phyloP scores from a whole-genome alignment of 306 rosid genomes.

The Quercus gilva region DNA sequence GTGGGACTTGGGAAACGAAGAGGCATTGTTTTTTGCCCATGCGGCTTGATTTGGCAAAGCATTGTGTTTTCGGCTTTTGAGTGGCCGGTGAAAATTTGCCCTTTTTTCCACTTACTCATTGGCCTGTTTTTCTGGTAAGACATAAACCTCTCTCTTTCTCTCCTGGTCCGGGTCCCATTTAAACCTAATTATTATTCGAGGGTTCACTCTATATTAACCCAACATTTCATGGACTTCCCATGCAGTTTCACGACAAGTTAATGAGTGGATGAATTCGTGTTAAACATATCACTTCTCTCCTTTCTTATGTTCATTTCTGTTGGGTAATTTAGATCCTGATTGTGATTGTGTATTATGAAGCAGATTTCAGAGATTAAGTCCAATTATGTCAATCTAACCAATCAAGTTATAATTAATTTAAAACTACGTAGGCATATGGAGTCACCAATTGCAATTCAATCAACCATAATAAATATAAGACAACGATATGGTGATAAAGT shows the following conservation, averaged over 20 bases:
- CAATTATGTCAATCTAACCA: too few species aligned
- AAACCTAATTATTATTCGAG: constrained; percentile 10
- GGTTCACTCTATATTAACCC: constrained; percentile 16
- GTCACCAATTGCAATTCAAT: too few species aligned
- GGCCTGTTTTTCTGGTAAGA: constrained; percentile 26
- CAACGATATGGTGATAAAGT: too few species aligned
- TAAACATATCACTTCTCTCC: neutral
- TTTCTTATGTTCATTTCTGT: neutral
- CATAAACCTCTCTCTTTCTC: constrained; percentile 10
- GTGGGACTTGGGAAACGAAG: neutral
- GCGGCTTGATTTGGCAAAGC: constrained; percentile 11
- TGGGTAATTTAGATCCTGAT: too few species aligned
- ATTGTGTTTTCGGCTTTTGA: constrained; percentile 10
- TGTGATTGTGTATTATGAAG: too few species aligned
- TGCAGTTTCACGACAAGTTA: neutral
- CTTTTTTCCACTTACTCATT: constrained; percentile 37
- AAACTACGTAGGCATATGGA: too few species aligned
- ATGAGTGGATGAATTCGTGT: neutral
- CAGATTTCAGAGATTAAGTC: too few species aligned
- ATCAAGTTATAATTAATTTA: too few species aligned
- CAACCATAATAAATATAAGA: too few species aligned
- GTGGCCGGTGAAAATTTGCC: constrained; percentile 37
- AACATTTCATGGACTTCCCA: constrained; percentile 11
- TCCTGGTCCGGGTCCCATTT: constrained; percentile 17
- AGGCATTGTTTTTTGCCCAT: neutral